Evolutionary conservation across 2,329 filamentous ascomycete species (phyloP), one percentile per base, ranked within the genome.

Genomic region (Neonectria faginata): DNA sequence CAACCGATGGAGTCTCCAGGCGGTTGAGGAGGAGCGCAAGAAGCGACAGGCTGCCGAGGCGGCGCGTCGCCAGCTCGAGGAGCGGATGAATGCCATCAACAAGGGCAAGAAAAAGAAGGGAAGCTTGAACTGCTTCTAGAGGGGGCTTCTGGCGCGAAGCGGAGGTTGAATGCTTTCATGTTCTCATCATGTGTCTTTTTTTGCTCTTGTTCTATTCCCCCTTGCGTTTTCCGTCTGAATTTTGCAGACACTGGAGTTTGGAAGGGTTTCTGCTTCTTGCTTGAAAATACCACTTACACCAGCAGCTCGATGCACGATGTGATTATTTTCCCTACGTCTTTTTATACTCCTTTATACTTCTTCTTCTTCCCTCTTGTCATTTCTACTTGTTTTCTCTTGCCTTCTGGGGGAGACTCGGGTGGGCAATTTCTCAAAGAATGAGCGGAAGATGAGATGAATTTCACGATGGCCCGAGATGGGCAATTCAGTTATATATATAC

Each of bases 91-190:
- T 75, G 91, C 92, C 63, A 91, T 96, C 78, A 94, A 91, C 81
- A 89, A 87, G 76, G 91, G 92, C 83, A 96, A 97, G 85, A 97
- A 95, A 87, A 94, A 97, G 88, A 97, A 97, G 87, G 89, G 91
- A 75, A 94, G 92, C 71, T 86, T 99, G 80, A 98, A 97, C 84
- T 99, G 96, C 87, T 99, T 99, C 85, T 97, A 93, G 80, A 66
- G 59, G 73, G 67, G 73, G 71, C 68, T 73, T 56, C 22, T 31
- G 27, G 27, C 18, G 20, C 18, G 25, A 11, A 52, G 39, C 20
- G 16, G 45, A 41, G 12, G 42, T 54, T 62, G 57, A 65, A 70
- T 58, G 69, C 65, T 62, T 69, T 70, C 70, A 72, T 70, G 72
- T 71, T 65, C 64, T 64, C 64, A 74, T 64, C 70, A 70, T 69